Base-by-base conservation (phyloP, 2,329 filamentous ascomycete species). In the Ophiostoma sp. region DNA sequence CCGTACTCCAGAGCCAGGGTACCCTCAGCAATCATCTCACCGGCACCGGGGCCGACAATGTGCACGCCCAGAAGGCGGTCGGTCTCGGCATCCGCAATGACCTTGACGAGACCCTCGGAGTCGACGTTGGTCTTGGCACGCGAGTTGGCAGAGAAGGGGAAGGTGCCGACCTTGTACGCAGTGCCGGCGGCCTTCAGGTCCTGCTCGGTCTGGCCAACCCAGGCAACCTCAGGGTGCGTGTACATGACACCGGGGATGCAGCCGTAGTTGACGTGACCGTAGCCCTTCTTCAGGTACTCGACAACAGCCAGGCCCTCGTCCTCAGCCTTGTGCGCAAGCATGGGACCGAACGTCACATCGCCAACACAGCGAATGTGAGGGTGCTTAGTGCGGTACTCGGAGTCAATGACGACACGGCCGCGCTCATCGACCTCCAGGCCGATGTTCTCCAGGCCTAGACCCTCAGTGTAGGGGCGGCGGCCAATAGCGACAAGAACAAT, bases 221-320 rank as follows among this genome's bases (percentile, higher is more conserved):
- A 99, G 47, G 95, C 93, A 73, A 98, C 95, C 81, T 99, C 95
- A 45, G 95, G 95, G 83, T 97, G 90, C 11, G 95, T 98, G 87
- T 99, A 99, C 95, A 99, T 99, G 82, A 99, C 95, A 45, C 92
- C 95, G 73, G 95, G 95, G 77, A 99, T 99, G 79, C 90, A 92
- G 76, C 88, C 92, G 82, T 99, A 99, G 89, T 99, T 99, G 81
- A 99, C 95, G 81, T 99, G 95, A 69, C 95, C 95, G 80, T 96
- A 90, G 73, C 93, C 93, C 85, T 98, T 98, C 83, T 92, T 94
- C 81, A 99, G 95, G 84, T 93, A 98, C 81, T 99, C 95, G 72
- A 98, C 85, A 69, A 89, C 94, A 44, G 95, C 95, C 72, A 98
- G 93, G 70, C 87, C 95, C 82, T 99, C 95, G 82, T 99, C 95